phyloP scores from a whole-genome alignment of 2,329 filamentous ascomycete species.

The Escovopsis sp. region DNA sequence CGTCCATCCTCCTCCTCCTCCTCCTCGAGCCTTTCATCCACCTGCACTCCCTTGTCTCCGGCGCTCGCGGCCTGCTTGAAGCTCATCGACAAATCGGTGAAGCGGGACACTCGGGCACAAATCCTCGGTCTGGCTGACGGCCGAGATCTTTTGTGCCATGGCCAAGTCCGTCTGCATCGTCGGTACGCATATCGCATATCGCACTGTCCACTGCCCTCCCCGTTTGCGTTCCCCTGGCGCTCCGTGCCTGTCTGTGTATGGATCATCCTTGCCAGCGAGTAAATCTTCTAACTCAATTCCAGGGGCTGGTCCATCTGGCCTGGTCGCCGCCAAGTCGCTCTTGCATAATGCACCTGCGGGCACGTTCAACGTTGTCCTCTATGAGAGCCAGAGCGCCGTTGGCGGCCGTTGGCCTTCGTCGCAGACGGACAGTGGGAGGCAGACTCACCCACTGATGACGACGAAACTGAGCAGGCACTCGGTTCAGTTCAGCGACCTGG shows the following conservation, averaged over 20 bases:
- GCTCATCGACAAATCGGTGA: no score
- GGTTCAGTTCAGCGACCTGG: conserved; percentile 55
- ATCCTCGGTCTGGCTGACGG: no score
- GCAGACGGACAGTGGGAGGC: conserved; percentile 31
- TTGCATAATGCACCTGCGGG: conserved; percentile 40
- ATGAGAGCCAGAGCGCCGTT: conserved; percentile 49
- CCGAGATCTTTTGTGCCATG: conserved; percentile 12
- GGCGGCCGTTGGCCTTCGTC: conserved; percentile 64
- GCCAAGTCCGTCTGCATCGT: conserved; percentile 27
- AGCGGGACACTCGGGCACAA: no score
- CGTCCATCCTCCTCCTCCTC: no score
- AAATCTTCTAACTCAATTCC: background rate
- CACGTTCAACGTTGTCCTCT: conserved; percentile 53
- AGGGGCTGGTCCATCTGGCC: conserved; percentile 56
- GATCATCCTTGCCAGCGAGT: background rate
- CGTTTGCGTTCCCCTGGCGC: background rate
- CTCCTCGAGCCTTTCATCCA: no score
- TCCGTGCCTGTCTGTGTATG: no score
- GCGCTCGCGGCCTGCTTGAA: no score
- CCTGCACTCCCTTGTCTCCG: no score
- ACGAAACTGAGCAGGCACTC: conserved; percentile 68
- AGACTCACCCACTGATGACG: conserved; percentile 52
- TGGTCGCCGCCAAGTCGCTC: conserved; percentile 59
- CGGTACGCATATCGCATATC: conserved; percentile 14
- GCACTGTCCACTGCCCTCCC: background rate